Base-by-base conservation (phyloP, 2,329 filamentous ascomycete species). In the Elsinoe batatas region DNA sequence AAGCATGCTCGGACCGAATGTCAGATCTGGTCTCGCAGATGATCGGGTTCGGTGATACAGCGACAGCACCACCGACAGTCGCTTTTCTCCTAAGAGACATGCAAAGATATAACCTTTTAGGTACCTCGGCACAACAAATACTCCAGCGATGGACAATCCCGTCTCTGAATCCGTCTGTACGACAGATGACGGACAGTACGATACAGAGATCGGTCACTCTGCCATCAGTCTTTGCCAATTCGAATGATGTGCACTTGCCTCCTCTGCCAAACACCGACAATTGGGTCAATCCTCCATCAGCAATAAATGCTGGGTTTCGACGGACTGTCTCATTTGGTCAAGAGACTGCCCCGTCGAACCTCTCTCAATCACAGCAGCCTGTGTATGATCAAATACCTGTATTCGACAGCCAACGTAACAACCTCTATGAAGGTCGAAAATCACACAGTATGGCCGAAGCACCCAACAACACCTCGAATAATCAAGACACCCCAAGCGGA, bases 401-500 rank as follows among this genome's bases (percentile, higher is more conserved):
- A 17, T 18, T 44, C 12, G 47, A 33, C 26, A 51, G 32, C 11
- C 47, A 37, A 10, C 47, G 47, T 33, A 15, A 35, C 26, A 12
- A 15, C n/a, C 22, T 30, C 17, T 49, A 33, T 38, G 36, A 38
- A 10, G 18, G 40, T 22, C 40, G 26, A 26, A 20, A 38, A 17
- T n/a, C 13, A 38, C 15, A 12, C 5, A 33, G 42, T 22, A 43
- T 32, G 15, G 15, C 13, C 7, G 40, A 44, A 2, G 6, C 47
- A 18, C 53, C 38, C 12, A 47, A 33, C 13, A 37, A 10, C 15
- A 22, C 53, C n/a, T 35, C 33, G 12, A 38, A 15, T 7, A 46
- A 46, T 30, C 53, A 55, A 17, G 53, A 55, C 13, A 55, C 53
- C 5, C 53, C 53, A n/a, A 55, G 53, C 13, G 53, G 53, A 5